Conservation (phyloP, 208 protist genomes). For the Wallacemonas collosoma region DNA sequence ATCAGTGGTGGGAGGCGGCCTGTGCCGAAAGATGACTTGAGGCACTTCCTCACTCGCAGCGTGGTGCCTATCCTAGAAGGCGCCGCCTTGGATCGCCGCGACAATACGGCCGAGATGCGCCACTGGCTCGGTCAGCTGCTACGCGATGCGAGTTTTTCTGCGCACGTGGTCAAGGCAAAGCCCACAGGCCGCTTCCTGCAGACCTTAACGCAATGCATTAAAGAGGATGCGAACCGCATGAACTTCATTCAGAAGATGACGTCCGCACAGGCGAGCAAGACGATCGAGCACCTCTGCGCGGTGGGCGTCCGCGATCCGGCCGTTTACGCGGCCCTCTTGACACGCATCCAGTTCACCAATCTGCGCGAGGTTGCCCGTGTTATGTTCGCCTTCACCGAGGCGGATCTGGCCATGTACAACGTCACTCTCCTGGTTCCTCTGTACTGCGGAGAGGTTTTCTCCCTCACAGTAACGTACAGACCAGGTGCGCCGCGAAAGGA, state of each 20-base stretch:
- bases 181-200: slow-evolving; percentile 57
- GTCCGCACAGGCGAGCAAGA: slow-evolving; percentile 76
- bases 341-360: slow-evolving; percentile 59
- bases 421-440: slow-evolving; percentile 67
- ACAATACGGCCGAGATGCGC: slow-evolving; percentile 51
- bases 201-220: slow-evolving; percentile 60
- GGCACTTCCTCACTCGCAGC: slow-evolving; percentile 51
- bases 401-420: slow-evolving; percentile 50
- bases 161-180: slow-evolving; percentile 51
- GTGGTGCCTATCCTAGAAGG: slow-evolving; percentile 75
- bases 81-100: slow-evolving; percentile 59
- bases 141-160: slow-evolving; percentile 77
- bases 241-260: slow-evolving; percentile 77
- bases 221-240: slow-evolving; percentile 69
- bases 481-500: not conserved
- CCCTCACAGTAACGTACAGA: not conserved
- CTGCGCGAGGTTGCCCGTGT: slow-evolving; percentile 68
- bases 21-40: slow-evolving; percentile 44
- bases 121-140: slow-evolving; percentile 61
- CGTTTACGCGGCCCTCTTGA: slow-evolving; percentile 56
- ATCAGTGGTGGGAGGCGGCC: slow-evolving; percentile 25
- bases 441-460: slow-evolving; percentile 75
- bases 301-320: slow-evolving; percentile 55
- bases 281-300: slow-evolving; percentile 64
- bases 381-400: slow-evolving; percentile 72